A percentile compares a stretch with the other conserved stretches of the same genome.
Evolutionary conservation across 441 rosid species (phyloP).

Genomic region (Brassica balearica): DNA sequence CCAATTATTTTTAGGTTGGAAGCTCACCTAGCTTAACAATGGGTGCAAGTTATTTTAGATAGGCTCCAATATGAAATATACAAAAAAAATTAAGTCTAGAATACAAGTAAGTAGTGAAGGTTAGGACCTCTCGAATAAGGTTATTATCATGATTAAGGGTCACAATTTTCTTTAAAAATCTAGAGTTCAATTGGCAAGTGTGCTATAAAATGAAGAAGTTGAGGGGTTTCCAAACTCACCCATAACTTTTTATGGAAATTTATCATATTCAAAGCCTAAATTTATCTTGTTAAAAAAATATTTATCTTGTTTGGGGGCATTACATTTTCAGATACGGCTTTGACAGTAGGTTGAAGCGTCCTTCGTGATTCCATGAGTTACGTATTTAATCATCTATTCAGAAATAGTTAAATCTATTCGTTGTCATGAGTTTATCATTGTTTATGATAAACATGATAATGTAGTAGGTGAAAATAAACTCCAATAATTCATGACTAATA

Average conservation of each 20-base stretch:
- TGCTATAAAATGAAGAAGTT: background rate
- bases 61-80: constrained; percentile 7
- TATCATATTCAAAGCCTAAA: background rate
- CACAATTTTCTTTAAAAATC: background rate
- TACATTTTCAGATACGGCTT: constrained; percentile 7
- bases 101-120: background rate
- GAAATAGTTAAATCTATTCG: background rate
- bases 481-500: constrained; percentile 43
- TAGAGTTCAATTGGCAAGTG: background rate
- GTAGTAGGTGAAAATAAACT: constrained; percentile 32
- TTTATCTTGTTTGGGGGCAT: constrained; percentile 8
- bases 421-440: constrained; percentile 23
- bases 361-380: constrained; percentile 24
- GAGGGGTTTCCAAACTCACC: background rate
- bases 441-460: constrained; percentile 16
- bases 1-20: no score
- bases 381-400: constrained; percentile 19
- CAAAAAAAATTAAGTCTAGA: background rate
- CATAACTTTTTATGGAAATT: background rate
- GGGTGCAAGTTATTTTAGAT: background rate
- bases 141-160: background rate
- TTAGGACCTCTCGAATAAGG: constrained; percentile 19
- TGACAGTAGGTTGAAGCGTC: constrained; percentile 31
- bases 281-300: background rate
- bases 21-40: no score